Conservation (phyloP, 2,329 filamentous ascomycete species). For the Aaosphaeria pasadenensis region DNA sequence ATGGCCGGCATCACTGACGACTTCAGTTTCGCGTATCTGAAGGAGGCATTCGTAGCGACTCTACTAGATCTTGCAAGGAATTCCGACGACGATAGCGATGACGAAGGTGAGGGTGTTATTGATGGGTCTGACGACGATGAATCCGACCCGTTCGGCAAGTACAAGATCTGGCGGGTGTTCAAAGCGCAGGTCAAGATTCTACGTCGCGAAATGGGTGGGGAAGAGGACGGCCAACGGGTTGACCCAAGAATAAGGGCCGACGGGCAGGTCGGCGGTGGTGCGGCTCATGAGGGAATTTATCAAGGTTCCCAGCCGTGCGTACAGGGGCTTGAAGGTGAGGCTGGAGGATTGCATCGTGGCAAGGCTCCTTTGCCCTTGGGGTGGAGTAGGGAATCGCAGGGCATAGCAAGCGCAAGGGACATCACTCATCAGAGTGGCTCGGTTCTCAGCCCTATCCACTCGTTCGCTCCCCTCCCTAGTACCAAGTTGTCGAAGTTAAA, state of each 20-base stretch:
- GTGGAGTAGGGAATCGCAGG: no score
- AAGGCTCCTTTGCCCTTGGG: slow-evolving; percentile 18
- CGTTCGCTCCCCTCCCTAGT: slow-evolving; percentile 9
- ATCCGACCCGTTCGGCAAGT: slow-evolving; percentile 48
- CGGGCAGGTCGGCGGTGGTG: slow-evolving; percentile 1
- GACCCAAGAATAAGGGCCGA: slow-evolving; percentile 1
- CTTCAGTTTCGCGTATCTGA: slow-evolving; percentile 70
- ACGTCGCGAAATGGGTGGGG: slow-evolving; percentile 54
- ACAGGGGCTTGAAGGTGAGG: no score
- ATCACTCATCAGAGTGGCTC: slow-evolving; percentile 3
- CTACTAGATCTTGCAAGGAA: slow-evolving; percentile 56
- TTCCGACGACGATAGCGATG: slow-evolving; percentile 12
- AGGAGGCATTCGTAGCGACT: slow-evolving; percentile 66
- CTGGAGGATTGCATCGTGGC: no score
- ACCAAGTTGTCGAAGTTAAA: slow-evolving; percentile 5
- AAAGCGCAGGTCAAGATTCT: slow-evolving; percentile 62
- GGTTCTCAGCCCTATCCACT: slow-evolving; percentile 9
- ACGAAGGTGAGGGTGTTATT: slow-evolving; percentile 16
- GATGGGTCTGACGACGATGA: slow-evolving; percentile 28
- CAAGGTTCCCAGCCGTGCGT: slow-evolving; percentile 7
- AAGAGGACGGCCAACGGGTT: no score
- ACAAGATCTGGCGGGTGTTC: slow-evolving; percentile 60
- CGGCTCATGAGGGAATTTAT: slow-evolving; percentile 18
- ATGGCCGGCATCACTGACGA: slow-evolving; percentile 61
- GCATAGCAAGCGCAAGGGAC: no score